A percentile compares a stretch with the other conserved stretches of the same genome.
These are phyloP conservation scores for Porphyrellus sp. DNA, from an alignment of 1,284 basidiomycete genomes.

Conservation along the genomic window DNA sequence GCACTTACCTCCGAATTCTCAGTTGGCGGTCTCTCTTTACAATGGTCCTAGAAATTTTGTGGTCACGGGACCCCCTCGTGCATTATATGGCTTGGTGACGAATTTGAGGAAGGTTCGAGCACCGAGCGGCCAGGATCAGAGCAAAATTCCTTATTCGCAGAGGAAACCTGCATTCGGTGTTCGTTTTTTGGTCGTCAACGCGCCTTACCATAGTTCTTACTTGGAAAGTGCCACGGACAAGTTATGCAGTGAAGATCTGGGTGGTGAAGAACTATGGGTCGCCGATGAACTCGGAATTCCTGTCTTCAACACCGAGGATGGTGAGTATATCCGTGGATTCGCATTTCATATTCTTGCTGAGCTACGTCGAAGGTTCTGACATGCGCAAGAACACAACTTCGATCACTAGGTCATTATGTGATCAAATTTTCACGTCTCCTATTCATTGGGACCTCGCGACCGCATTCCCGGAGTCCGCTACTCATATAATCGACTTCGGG, in stretches of 20 bases:
- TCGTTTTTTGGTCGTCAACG: constrained; percentile 91
- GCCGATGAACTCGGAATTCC: constrained; percentile 73
- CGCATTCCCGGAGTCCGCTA: constrained; percentile 83
- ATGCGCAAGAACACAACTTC: constrained; percentile 65
- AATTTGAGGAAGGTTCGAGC: constrained; percentile 89
- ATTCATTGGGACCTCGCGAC: constrained; percentile 94
- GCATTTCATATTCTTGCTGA: constrained; percentile 17
- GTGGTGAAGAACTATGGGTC: constrained; percentile 80
- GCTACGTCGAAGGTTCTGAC: constrained; percentile 64
- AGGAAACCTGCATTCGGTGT: constrained; percentile 92
- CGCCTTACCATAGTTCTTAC: constrained; percentile 93
- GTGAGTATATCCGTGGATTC: constrained; percentile 43
- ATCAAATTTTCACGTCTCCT: constrained; percentile 89
- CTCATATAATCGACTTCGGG: constrained; percentile 95
- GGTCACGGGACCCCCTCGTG: constrained; percentile 88
- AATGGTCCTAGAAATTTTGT: constrained; percentile 92
- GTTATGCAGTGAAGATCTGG: constrained; percentile 72
- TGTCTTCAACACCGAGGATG: constrained; percentile 91
- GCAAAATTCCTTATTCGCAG: constrained; percentile 91
- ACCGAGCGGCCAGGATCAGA: constrained; percentile 85
- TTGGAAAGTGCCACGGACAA: constrained; percentile 76
- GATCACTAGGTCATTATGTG: constrained; percentile 79
- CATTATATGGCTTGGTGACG: constrained; percentile 92
- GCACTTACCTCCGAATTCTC: constrained; percentile 75
- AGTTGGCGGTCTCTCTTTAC: constrained; percentile 84